phyloP scores from a whole-genome alignment of 129 eudicot species.

The Heracleum sosnowskyi region DNA sequence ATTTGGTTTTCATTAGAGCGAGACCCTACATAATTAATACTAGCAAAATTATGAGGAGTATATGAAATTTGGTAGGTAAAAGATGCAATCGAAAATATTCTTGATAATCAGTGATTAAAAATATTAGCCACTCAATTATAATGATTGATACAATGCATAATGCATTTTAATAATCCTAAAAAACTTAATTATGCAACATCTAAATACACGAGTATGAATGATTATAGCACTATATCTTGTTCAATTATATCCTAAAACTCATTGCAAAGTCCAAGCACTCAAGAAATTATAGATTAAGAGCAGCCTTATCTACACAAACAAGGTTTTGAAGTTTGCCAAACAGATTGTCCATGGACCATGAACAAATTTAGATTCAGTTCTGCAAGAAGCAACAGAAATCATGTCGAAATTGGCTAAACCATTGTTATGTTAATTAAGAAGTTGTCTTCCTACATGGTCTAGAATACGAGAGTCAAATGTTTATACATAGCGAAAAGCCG shows the following conservation, averaged over 20 bases:
- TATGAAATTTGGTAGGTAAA: conserved; percentile 3
- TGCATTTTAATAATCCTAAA: neutral
- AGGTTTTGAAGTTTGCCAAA: conserved; percentile 9
- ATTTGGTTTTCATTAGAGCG: neutral
- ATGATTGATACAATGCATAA: neutral
- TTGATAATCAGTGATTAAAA: neutral
- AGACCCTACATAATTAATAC: neutral
- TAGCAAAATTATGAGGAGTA: neutral
- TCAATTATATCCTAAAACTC: neutral
- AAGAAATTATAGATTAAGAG: neutral
- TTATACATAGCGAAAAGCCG: neutral
- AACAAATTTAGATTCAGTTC: neutral
- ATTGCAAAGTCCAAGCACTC: neutral
- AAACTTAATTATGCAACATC: neutral
- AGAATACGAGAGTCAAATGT: neutral
- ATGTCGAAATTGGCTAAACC: neutral
- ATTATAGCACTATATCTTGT: neutral
- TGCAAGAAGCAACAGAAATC: neutral
- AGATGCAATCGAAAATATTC: neutral
- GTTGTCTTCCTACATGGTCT: conserved; percentile 1
- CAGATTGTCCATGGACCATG: neutral
- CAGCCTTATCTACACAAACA: neutral
- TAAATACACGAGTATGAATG: neutral
- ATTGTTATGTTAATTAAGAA: neutral
- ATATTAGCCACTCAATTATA: conserved; percentile 5